Base-by-base conservation (phyloP, 495 filamentous ascomycete species). In the Penicillium verhagenii region DNA sequence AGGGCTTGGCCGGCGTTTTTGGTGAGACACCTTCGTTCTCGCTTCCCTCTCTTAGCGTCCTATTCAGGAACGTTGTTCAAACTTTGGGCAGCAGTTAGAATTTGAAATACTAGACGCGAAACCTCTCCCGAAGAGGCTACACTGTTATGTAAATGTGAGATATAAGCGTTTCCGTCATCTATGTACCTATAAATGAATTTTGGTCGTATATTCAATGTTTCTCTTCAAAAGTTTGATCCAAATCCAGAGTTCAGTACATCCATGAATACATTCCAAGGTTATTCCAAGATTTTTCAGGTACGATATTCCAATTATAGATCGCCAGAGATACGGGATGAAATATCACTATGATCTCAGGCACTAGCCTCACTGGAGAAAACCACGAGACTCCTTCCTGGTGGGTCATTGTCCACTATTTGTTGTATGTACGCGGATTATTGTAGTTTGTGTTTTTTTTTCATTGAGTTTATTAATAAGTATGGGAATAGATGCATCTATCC, bases 1-100 rank as follows among this genome's bases (percentile, higher is more conserved):
- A 90, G 60, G 82, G 82, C 54, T 71, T 96, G 45, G 79, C 87
- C 11, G 77, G 82, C 54, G 79, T 95, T 8, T 94, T 96, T 66
- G 85, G 91, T 51, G 78, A 80, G 28, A 85, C 81, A 1, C 86
- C 89, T 21, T 79, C 89, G 6, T 90, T 86, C 70, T 86, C 87
- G 9, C 78, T 94, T 71, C 89, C 90, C 24, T 83, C 89, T 35
- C 83, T 94, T 38, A 81, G 82, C 48, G 85, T 91, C 48, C 74
- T 95, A 61, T 95, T 96, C 66, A 81, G 86, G 57, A 82, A 85
- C 51, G 87, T 96, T 16, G 84, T 78, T 19, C 66, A 72, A 47
- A 67, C 69, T 25, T 50, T 78, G 25, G 54, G 59, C 9, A 54
- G 59, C 16, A 63, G 53, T 31, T 68, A 63, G 40, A 42, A 31